These are phyloP conservation scores for Xerocomus minutiporus DNA, from an alignment of 1,284 basidiomycete species.

Conservation along the genomic window DNA sequence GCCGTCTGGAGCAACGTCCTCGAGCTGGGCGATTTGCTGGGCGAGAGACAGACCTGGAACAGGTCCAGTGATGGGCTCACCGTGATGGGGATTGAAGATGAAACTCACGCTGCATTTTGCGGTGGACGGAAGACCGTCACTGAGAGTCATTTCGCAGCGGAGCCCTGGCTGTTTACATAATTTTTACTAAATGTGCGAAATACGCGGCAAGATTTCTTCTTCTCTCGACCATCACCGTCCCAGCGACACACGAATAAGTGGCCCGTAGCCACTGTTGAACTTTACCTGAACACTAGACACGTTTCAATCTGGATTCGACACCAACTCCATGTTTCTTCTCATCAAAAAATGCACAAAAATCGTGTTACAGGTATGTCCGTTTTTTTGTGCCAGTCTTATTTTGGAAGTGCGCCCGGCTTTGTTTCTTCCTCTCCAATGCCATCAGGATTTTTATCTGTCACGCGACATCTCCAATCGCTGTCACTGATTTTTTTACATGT, in stretches of 20 bases:
- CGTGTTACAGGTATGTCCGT: conserved; percentile 39
- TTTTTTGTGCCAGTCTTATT: conserved; percentile 24
- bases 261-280: conserved; percentile 27
- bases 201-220: conserved; percentile 20
- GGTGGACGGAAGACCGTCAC: neutral
- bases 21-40: conserved; percentile 77
- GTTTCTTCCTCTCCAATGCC: conserved; percentile 25
- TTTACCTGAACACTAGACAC: conserved; percentile 17
- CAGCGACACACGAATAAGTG: conserved; percentile 31
- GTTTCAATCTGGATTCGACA: conserved; percentile 46
- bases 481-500: conserved; percentile 38
- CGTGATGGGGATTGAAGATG: neutral
- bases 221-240: conserved; percentile 32
- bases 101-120: conserved; percentile 32
- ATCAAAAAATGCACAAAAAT: conserved; percentile 46
- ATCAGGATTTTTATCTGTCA: conserved; percentile 33
- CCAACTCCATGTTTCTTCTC: conserved; percentile 47
- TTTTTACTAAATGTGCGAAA: conserved; percentile 28
- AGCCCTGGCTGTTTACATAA: conserved; percentile 31
- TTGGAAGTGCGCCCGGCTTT: conserved; percentile 19
- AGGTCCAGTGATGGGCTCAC: conserved; percentile 2
- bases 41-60: conserved; percentile 61
- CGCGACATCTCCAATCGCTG: conserved; percentile 33
- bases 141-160: neutral
- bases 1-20: conserved; percentile 68